These are phyloP conservation scores for Madurella mycetomatis DNA, from an alignment of 2,329 filamentous ascomycete genomes.

Conservation along the genomic window DNA sequence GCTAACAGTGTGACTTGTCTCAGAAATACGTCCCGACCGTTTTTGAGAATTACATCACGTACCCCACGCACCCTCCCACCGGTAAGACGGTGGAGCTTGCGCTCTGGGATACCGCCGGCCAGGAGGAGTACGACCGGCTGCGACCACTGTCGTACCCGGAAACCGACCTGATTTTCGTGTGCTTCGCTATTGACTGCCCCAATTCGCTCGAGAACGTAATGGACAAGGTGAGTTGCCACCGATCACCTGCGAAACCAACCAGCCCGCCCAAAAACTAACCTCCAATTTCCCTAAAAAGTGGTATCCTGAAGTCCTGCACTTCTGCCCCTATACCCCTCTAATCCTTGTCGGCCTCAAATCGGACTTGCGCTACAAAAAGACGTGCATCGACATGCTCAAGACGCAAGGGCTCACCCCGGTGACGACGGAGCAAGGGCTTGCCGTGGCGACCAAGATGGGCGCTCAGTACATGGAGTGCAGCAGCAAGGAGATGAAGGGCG, in stretches of 20 bases:
- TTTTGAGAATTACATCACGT: conserved; percentile 99
- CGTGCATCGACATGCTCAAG: conserved; percentile 97
- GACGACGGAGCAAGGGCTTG: conserved; percentile 81
- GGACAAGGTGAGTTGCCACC: conserved; percentile 71
- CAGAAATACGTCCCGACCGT: conserved; percentile 99
- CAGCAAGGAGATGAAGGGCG: conserved; percentile 93
- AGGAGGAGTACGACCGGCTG: conserved; percentile 97
- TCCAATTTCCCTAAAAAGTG: conserved; percentile 54
- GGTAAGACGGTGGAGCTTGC: conserved; percentile 96
- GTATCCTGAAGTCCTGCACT: conserved; percentile 98
- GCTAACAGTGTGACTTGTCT: background rate
- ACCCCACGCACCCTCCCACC: conserved; percentile 79
- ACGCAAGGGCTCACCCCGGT: conserved; percentile 95
- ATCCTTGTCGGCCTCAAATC: conserved; percentile 96
- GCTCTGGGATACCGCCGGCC: conserved; percentile 96
- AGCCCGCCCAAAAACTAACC: conserved; percentile 25
- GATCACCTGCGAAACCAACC: background rate
- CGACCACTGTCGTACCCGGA: conserved; percentile 95
- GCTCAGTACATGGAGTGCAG: conserved; percentile 98
- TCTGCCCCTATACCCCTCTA: conserved; percentile 94
- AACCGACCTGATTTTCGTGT: conserved; percentile 96
- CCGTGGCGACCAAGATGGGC: conserved; percentile 88
- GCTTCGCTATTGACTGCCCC: conserved; percentile 98
- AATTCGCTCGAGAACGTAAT: conserved; percentile 98
- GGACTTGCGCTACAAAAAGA: conserved; percentile 89